Conservation (phyloP, 2,329 filamentous ascomycete species). For the Didymella pinodella region DNA sequence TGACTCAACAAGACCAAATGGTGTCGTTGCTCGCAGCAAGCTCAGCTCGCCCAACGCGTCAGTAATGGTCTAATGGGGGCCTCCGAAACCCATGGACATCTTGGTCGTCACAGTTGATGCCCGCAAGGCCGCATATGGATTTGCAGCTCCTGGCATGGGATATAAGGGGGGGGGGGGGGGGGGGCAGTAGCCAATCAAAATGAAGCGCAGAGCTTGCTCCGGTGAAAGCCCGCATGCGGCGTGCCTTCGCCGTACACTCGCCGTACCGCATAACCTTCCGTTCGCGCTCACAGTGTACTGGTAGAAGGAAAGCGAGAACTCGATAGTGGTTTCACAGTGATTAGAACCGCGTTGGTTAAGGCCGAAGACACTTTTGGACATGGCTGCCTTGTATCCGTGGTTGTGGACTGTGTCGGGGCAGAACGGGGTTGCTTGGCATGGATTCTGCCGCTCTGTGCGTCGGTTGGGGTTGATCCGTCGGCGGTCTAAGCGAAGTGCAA, state of each 20-base stretch:
- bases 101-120: not conserved
- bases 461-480: not conserved
- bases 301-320: not conserved
- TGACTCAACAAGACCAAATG: too few relatives aligned
- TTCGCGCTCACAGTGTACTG: not conserved
- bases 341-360: not conserved
- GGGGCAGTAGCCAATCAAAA: not conserved
- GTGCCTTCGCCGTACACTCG: not conserved
- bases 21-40: too few relatives aligned
- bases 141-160: not conserved
- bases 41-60: too few relatives aligned
- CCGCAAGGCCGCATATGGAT: not conserved
- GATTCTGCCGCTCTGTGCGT: slow-evolving; percentile 1
- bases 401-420: not conserved
- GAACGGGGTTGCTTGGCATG: not conserved
- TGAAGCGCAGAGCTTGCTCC: not conserved
- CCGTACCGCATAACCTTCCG: not conserved
- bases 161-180: too few relatives aligned
- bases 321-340: not conserved
- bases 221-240: not conserved
- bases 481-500: slow-evolving; percentile 1
- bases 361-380: not conserved
- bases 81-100: not conserved
- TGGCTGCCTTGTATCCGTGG: not conserved
- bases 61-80: not conserved